Evolutionary conservation across 768 basidiomycete genomes (phyloP).

Genomic region (Lentinula sp.): DNA sequence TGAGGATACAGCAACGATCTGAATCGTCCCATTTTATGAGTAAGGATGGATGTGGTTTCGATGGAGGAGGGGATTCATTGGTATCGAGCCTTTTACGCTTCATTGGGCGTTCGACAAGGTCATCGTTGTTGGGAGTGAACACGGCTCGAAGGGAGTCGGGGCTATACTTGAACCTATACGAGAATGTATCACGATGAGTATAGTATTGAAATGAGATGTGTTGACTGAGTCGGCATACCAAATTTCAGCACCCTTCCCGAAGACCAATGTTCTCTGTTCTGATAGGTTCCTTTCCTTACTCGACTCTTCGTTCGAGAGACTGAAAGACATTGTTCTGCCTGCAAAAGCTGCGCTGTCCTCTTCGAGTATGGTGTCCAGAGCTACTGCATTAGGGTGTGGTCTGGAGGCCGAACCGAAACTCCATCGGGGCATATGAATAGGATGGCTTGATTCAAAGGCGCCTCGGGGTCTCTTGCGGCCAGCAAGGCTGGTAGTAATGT

Average conservation of each 20-base stretch:
- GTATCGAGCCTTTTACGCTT: background rate
- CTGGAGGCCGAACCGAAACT: background rate
- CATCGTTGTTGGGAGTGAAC: background rate
- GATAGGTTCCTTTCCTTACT: background rate
- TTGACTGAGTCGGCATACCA: background rate
- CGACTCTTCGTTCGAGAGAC: background rate
- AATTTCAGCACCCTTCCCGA: slow-evolving; percentile 3
- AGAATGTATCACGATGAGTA: background rate
- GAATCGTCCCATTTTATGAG: slow-evolving; percentile 4
- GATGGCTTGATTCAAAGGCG: background rate
- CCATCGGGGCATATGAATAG: slow-evolving; percentile 1
- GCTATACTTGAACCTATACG: slow-evolving; percentile 3
- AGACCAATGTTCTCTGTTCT: background rate
- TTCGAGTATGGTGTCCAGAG: background rate
- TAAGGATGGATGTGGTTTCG: background rate
- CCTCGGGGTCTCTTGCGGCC: background rate
- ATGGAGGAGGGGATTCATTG: background rate
- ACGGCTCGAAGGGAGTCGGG: background rate
- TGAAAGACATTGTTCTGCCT: background rate
- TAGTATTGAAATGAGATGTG: background rate
- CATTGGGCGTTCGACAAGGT: background rate
- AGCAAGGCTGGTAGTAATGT: background rate
- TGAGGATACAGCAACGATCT: slow-evolving; percentile 3
- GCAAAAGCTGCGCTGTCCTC: background rate
- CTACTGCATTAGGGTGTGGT: slow-evolving; percentile 2